These are phyloP conservation scores for Cryoendolithus antarcticus DNA, from an alignment of 2,329 filamentous ascomycete genomes.

Conservation along the genomic window DNA sequence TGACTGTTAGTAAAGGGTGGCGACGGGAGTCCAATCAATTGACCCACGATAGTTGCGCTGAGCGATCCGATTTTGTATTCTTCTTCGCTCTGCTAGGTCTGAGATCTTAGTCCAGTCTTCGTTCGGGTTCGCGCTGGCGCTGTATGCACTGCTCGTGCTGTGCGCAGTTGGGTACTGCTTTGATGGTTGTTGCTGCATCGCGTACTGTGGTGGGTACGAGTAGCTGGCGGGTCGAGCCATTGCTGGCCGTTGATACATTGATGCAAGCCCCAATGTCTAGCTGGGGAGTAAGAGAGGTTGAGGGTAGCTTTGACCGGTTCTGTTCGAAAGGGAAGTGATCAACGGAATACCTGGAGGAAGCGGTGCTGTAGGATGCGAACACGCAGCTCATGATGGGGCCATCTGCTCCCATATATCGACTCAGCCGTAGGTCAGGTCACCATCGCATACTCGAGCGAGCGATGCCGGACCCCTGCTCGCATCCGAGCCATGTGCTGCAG, in stretches of 20 bases:
- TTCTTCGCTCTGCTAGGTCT: conserved; percentile 81
- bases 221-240: conserved; percentile 36
- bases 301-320: too few species aligned
- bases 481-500: conserved; percentile 4
- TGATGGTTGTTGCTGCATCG: conserved; percentile 33
- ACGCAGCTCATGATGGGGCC: too few species aligned
- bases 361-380: too few species aligned
- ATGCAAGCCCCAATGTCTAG: neutral
- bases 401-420: conserved; percentile 4
- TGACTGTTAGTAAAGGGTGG: neutral
- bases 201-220: conserved; percentile 26
- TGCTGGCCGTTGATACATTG: conserved; percentile 17
- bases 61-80: conserved; percentile 95
- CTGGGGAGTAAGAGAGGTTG: too few species aligned
- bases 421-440: conserved; percentile 5
- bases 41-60: conserved; percentile 92
- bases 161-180: conserved; percentile 56
- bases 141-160: conserved; percentile 87
- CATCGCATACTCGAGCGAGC: conserved; percentile 4
- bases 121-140: conserved; percentile 83
- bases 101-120: conserved; percentile 99
- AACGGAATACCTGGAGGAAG: too few species aligned
- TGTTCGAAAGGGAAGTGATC: too few species aligned
- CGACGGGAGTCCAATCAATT: neutral
- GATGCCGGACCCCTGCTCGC: conserved; percentile 3